These are phyloP conservation scores for Codiaeum variegatum DNA, from an alignment of 441 rosid genomes.

Conservation along the genomic window DNA sequence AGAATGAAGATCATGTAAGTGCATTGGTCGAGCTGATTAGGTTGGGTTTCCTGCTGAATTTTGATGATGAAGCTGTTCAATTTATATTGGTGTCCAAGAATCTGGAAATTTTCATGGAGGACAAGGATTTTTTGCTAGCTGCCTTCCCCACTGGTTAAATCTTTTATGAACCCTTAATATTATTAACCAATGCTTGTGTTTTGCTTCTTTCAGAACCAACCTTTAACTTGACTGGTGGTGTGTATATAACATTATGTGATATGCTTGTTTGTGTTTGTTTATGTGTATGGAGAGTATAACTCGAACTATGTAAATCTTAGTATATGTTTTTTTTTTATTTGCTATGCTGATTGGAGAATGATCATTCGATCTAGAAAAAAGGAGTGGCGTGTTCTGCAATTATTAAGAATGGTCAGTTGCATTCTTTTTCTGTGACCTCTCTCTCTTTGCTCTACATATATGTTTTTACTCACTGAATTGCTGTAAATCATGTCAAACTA, in stretches of 20 bases:
- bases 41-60: slow-evolving; percentile 55
- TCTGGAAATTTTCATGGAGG: slow-evolving; percentile 49
- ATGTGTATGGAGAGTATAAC: neutral
- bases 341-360: neutral
- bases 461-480: too few species aligned
- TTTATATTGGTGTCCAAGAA: slow-evolving; percentile 62
- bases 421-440: neutral
- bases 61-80: slow-evolving; percentile 46
- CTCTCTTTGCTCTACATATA: neutral
- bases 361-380: neutral
- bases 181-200: neutral
- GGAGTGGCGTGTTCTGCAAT: neutral
- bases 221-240: neutral
- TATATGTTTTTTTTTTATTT: neutral
- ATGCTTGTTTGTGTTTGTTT: neutral
- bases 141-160: slow-evolving; percentile 32
- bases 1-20: slow-evolving; percentile 42
- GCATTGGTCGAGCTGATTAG: slow-evolving; percentile 51
- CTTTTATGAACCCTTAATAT: neutral
- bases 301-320: neutral
- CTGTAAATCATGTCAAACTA: neutral
- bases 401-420: neutral
- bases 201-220: neutral
- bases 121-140: slow-evolving; percentile 50
- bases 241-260: neutral